Evolutionary conservation across 257 asterid genomes (phyloP).

Genomic region (Jacaranda mimosifolia): DNA sequence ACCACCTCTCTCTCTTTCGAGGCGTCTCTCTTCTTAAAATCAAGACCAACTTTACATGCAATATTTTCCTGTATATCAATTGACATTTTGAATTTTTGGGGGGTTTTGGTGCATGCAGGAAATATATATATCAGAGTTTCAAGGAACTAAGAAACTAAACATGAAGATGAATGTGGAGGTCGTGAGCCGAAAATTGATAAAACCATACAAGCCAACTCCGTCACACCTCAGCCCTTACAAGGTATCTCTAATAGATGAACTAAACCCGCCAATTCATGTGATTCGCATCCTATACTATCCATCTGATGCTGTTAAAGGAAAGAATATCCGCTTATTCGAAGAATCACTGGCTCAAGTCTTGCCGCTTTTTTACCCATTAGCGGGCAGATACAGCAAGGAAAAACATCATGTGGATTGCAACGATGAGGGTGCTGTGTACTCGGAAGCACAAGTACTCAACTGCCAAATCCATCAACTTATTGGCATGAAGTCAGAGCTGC

Average conservation of each 20-base stretch:
- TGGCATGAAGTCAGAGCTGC: not conserved
- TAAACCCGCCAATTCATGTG: slow-evolving; percentile 35
- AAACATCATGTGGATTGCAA: slow-evolving; percentile 21
- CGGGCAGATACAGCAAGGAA: slow-evolving; percentile 24
- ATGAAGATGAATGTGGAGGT: slow-evolving; percentile 15
- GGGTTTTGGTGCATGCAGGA: too few relatives aligned
- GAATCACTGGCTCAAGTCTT: slow-evolving; percentile 26
- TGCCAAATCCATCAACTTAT: not conserved
- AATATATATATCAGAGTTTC: too few relatives aligned
- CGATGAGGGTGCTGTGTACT: slow-evolving; percentile 22
- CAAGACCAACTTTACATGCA: too few relatives aligned
- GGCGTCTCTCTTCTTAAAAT: too few relatives aligned
- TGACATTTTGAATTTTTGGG: too few relatives aligned
- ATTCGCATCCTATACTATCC: slow-evolving; percentile 30
- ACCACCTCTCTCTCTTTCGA: too few relatives aligned
- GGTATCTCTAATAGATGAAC: slow-evolving; percentile 36
- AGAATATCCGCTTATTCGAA: not conserved
- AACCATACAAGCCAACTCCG: slow-evolving; percentile 34
- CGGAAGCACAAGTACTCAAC: not conserved
- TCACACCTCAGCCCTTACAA: slow-evolving; percentile 26
- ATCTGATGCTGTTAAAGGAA: not conserved
- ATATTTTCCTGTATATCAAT: too few relatives aligned
- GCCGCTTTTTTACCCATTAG: slow-evolving; percentile 23
- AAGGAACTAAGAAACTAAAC: too few relatives aligned
- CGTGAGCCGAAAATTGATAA: slow-evolving; percentile 16